Evolutionary conservation across 108 stramenopile genomes (phyloP), one percentile per base, ranked within the genome.

Genomic region (Mediolabrus comicus): DNA sequence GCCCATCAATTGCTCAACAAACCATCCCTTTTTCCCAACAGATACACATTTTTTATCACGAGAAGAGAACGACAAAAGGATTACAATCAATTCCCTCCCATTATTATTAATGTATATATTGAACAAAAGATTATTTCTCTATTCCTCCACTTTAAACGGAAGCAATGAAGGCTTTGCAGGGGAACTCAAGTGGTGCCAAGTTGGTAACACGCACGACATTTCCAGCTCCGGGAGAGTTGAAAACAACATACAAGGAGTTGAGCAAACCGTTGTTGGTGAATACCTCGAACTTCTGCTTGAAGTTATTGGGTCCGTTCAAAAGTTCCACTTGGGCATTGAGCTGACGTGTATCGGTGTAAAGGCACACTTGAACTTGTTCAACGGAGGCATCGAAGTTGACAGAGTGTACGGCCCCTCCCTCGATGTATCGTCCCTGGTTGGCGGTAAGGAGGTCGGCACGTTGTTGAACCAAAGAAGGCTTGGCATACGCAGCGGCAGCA

Each of bases 111-210:
- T 49, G 22, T 43, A 43, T 49, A 22, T 49, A 49, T 49, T 49
- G 46, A 49, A n/a, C 19, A 22, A 17, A 49, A 49, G 19, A 49
- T 22, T 49, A 0, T 9, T 4, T 49, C n/a, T n/a, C n/a, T n/a
- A n/a, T n/a, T n/a, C n/a, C n/a, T n/a, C n/a, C n/a, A 8, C 46
- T 24, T 79, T 79, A 79, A 17, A 65, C 77, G 29, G 77, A 71
- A 17, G 77, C 77, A 52, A 79, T 79, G 53, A 79, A 79, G 22
- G 77, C 79, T 53, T 80, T 80, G 79, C 79, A 80, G 29, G 79
- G 79, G 79, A 80, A 80, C 75, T 80, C 79, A 53, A 80, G 70
- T 24, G 79, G 81, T 12, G 81, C 81, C 60, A 82, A 71, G 76
- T 82, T 82, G 59, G 72, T 82, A 14, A 82, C 76, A 57, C 81